Evolutionary conservation across 495 filamentous ascomycete species (phyloP).

Genomic region (Lichina pygmaea): DNA sequence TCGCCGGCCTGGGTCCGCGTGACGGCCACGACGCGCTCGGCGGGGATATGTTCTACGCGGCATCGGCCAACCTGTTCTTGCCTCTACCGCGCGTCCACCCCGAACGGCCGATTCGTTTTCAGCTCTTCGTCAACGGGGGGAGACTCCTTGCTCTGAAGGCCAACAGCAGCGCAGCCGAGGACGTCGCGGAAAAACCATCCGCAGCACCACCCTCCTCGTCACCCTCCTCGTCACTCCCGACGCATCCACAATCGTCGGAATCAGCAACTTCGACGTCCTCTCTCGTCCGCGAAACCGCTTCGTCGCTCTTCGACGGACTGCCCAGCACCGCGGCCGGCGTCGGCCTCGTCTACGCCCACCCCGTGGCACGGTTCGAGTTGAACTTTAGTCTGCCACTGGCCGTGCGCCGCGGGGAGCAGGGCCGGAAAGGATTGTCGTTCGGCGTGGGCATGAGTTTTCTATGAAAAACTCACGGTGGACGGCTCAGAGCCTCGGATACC

Average conservation of each 20-base stretch:
- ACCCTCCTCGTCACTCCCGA: conserved; percentile 19
- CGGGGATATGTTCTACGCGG: conserved; percentile 76
- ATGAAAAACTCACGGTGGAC: conserved; percentile 16
- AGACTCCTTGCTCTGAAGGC: conserved; percentile 51
- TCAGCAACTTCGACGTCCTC: conserved; percentile 8
- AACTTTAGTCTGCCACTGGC: conserved; percentile 82
- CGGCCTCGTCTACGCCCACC: conserved; percentile 82
- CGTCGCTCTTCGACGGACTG: conserved; percentile 30
- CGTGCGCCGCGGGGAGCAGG: conserved; percentile 52
- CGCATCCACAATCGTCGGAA: conserved; percentile 12
- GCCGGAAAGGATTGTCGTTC: conserved; percentile 71
- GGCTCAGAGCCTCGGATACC: background rate
- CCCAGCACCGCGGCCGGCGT: conserved; percentile 73
- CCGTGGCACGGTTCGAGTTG: conserved; percentile 73
- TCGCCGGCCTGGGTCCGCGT: conserved; percentile 64
- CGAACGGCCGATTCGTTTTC: conserved; percentile 63
- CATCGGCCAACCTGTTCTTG: conserved; percentile 54
- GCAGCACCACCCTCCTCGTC: conserved; percentile 16
- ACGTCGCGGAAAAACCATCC: conserved; percentile 9
- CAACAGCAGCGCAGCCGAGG: too few species aligned
- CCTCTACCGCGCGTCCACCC: conserved; percentile 55
- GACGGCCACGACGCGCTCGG: conserved; percentile 69
- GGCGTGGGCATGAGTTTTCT: conserved; percentile 87
- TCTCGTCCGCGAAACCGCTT: too few species aligned
- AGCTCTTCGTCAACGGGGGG: conserved; percentile 78